These are phyloP conservation scores for Bolboschoenoplectus hybrid DNA, from an alignment of 202 grass and related monocot species.

Conservation along the genomic window DNA sequence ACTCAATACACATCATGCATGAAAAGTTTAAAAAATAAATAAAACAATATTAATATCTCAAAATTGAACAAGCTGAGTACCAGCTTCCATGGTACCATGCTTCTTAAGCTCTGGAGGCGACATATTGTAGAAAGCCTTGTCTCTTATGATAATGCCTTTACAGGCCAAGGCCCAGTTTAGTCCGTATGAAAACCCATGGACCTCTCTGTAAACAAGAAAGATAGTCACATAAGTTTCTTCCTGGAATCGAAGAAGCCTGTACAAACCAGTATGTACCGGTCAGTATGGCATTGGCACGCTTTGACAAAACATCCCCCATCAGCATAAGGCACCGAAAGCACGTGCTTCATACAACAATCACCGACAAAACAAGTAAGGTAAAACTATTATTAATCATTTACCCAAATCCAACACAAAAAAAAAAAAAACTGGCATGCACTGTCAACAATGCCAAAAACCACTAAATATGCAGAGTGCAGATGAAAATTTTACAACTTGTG, in stretches of 20 bases:
- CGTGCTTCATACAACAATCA: slow-evolving; percentile 46
- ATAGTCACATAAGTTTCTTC: not conserved
- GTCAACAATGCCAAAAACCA: not conserved
- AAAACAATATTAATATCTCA: slow-evolving; percentile 7
- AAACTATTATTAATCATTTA: slow-evolving; percentile 6
- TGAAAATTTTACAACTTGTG: not conserved
- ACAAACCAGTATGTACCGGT: slow-evolving; percentile 2
- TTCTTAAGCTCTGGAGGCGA: slow-evolving; percentile 71
- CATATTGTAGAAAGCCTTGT: slow-evolving; percentile 77
- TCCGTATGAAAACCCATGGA: slow-evolving; percentile 58
- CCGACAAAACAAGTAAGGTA: not conserved
- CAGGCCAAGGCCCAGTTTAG: slow-evolving; percentile 72
- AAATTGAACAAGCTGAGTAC: slow-evolving; percentile 37
- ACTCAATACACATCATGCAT: not conserved
- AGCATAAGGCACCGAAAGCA: slow-evolving; percentile 42
- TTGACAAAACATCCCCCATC: slow-evolving; percentile 41
- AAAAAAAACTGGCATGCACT: not conserved
- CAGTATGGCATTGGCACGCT: slow-evolving; percentile 29
- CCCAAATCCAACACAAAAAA: not conserved
- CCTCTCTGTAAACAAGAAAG: slow-evolving; percentile 53
- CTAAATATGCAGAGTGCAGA: not conserved
- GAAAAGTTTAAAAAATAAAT: not conserved
- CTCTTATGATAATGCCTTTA: slow-evolving; percentile 70
- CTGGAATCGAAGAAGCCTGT: not conserved
- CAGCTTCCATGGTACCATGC: slow-evolving; percentile 47